Evolutionary conservation across 2,329 filamentous ascomycete species (phyloP).

Genomic region (Apiospora sp.): DNA sequence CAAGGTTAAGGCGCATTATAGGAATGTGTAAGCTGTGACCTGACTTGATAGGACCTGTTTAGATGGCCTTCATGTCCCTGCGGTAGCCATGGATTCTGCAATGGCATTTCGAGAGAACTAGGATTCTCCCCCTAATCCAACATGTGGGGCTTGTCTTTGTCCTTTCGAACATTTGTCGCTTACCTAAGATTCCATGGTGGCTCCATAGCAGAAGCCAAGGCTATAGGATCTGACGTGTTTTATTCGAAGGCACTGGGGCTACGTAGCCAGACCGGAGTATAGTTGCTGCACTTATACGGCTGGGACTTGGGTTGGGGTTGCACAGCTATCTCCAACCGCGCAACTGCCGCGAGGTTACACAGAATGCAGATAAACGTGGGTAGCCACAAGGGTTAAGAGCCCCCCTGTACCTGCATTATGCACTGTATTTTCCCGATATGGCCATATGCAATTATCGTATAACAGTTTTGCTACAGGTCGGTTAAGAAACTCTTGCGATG

Average conservation of each 20-base stretch:
- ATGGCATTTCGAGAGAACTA: neutral
- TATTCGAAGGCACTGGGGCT: neutral
- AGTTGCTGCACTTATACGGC: neutral
- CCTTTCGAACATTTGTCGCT: neutral
- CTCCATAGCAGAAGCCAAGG: neutral
- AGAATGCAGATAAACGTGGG: no score
- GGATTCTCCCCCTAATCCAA: neutral
- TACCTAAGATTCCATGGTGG: neutral
- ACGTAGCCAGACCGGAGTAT: neutral
- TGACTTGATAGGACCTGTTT: neutral
- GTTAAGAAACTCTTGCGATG: neutral
- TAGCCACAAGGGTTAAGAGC: neutral
- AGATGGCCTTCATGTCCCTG: no score
- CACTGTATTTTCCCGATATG: neutral
- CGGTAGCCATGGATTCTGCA: neutral
- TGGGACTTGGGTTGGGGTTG: neutral
- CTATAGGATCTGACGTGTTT: neutral
- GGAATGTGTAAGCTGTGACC: neutral
- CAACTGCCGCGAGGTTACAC: neutral
- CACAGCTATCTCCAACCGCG: neutral
- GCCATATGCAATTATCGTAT: neutral
- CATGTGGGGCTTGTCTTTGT: neutral
- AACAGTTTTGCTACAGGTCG: neutral
- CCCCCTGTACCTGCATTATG: neutral
- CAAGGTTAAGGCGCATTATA: neutral